Evolutionary conservation across 148 eudicot species (phyloP).

Genomic region (Fallopia convolvulus): DNA sequence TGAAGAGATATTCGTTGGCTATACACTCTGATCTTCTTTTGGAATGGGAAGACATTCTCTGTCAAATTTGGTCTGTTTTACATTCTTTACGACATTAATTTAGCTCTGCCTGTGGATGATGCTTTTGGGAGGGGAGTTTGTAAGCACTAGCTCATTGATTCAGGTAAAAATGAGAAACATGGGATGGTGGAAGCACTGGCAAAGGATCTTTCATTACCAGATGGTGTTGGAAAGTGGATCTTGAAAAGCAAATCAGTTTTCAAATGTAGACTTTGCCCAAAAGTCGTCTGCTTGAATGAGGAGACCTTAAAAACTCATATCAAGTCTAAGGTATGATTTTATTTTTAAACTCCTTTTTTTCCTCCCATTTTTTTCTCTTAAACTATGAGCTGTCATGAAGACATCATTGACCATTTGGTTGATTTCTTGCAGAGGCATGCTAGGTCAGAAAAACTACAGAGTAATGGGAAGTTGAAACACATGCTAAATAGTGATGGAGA

Average conservation of each 20-base stretch:
- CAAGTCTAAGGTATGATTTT: constrained; percentile 57
- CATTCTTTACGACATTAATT: not conserved
- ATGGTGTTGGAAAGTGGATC: constrained; percentile 36
- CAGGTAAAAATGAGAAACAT: not conserved
- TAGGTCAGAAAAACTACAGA: constrained; percentile 65
- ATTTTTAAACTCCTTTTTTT: not conserved
- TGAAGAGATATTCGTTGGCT: not conserved
- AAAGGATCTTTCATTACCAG: constrained; percentile 22
- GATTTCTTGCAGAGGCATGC: constrained; percentile 53
- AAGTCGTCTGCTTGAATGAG: constrained; percentile 79
- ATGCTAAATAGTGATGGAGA: constrained; percentile 80
- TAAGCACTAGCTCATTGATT: not conserved
- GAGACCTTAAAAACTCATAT: constrained; percentile 70
- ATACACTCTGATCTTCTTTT: not conserved
- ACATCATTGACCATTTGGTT: not conserved
- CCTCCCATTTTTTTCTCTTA: constrained; percentile 2
- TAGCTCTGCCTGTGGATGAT: no score
- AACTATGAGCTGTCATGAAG: not conserved
- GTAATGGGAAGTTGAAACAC: constrained; percentile 71
- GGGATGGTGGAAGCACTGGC: constrained; percentile 8
- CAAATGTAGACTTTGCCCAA: constrained; percentile 89
- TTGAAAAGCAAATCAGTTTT: constrained; percentile 73
- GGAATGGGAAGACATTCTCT: not conserved
- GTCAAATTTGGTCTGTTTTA: not conserved
- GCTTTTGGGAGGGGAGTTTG: not conserved